Percentiles rank a stretch among this genome's conserved stretches.
phyloP scores from a whole-genome alignment of 352 stramenopile species.

The Phytophthora pistaciae region DNA sequence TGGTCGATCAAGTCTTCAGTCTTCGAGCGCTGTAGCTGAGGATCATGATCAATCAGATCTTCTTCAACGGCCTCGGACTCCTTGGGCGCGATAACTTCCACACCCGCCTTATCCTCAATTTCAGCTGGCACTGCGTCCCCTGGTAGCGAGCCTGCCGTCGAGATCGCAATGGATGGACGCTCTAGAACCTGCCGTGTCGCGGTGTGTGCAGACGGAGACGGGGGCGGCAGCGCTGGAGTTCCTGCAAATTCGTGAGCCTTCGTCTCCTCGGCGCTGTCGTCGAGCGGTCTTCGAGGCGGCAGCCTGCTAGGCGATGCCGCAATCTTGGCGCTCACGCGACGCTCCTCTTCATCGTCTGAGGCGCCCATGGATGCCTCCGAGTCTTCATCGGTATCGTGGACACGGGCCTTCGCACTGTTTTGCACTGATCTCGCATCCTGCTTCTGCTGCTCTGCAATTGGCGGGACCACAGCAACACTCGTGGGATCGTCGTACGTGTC shows the following conservation, averaged over 20 bases:
- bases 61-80: constrained; percentile 9
- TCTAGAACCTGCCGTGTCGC: constrained; percentile 44
- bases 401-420: constrained; percentile 12
- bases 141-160: constrained; percentile 15
- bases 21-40: neutral
- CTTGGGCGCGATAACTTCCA: constrained; percentile 7
- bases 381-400: constrained; percentile 45
- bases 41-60: constrained; percentile 25
- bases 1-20: constrained; percentile 14
- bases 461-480: constrained; percentile 10
- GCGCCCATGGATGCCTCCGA: constrained; percentile 51
- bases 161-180: constrained; percentile 43
- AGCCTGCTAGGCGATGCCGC: neutral
- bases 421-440: neutral
- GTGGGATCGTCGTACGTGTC: constrained; percentile 57
- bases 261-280: constrained; percentile 59
- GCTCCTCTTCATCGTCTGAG: constrained; percentile 45
- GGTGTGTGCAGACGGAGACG: constrained; percentile 51
- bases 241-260: constrained; percentile 62
- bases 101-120: constrained; percentile 2
- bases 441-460: constrained; percentile 36
- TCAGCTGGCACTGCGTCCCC: constrained; percentile 9
- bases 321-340: constrained; percentile 16
- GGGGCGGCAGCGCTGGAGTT: constrained; percentile 51
- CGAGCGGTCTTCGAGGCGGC: constrained; percentile 6